Conservation (phyloP, 257 asterid species). For the Forsythia viridissima region DNA sequence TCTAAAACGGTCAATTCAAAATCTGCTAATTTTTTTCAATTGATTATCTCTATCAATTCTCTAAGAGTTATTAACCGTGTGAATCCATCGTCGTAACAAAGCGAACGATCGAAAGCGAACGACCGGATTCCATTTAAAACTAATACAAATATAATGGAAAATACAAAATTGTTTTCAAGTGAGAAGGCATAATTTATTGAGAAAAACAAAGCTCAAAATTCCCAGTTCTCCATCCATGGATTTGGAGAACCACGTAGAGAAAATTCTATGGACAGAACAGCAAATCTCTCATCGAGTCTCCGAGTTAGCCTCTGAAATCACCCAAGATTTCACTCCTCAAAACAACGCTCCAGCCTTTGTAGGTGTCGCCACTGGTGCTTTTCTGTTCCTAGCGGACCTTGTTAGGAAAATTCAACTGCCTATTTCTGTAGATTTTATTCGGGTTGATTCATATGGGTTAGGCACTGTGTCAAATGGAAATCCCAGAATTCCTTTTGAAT, state of each 20-base stretch:
- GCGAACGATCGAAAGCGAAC: too few species aligned
- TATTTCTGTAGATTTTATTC: slow-evolving; percentile 66
- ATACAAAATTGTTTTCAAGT: too few species aligned
- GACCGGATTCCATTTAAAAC: too few species aligned
- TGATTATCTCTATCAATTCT: too few species aligned
- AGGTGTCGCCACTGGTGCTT: slow-evolving; percentile 96
- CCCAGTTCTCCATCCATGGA: slow-evolving; percentile 26
- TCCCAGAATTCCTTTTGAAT: slow-evolving; percentile 65
- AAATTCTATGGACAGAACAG: slow-evolving; percentile 53
- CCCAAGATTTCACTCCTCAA: slow-evolving; percentile 45
- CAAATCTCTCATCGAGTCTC: slow-evolving; percentile 59
- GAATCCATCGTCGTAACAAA: too few species aligned
- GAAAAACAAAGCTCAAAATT: not conserved
- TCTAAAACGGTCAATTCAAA: too few species aligned
- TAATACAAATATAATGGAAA: too few species aligned
- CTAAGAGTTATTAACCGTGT: too few species aligned
- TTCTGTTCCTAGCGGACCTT: slow-evolving; percentile 84
- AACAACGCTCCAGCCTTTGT: slow-evolving; percentile 54
- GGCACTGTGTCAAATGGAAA: slow-evolving; percentile 74
- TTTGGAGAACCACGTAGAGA: slow-evolving; percentile 46
- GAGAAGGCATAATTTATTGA: too few species aligned
- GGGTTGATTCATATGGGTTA: slow-evolving; percentile 81
- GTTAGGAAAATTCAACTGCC: slow-evolving; percentile 66
- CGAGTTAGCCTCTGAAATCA: slow-evolving; percentile 62
- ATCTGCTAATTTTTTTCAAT: too few species aligned